Conservation (phyloP, 176 grass and related monocot species). For the Saccharum officinarum region DNA sequence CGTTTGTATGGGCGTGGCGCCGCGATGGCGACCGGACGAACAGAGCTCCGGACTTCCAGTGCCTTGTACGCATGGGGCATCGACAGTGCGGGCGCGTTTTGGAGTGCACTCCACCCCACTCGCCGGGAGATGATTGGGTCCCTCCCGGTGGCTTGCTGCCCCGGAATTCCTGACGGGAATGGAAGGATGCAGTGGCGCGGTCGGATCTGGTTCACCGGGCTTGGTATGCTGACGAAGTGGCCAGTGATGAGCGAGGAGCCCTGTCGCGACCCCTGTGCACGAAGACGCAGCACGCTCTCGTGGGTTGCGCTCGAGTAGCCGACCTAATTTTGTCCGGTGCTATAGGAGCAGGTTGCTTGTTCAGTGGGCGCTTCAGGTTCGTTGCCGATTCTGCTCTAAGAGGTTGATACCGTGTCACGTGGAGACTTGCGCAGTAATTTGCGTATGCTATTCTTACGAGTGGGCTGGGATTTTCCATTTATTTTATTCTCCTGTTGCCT, state of each 20-base stretch:
- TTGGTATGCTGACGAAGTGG: background rate
- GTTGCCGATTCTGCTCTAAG: background rate
- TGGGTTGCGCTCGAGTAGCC: background rate
- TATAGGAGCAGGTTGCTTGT: background rate
- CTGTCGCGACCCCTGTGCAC: background rate
- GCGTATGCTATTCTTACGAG: no score
- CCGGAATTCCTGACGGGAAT: background rate
- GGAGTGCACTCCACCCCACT: conserved; percentile 38
- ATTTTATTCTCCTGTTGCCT: background rate
- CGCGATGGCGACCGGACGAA: conserved; percentile 24
- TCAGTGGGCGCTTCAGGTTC: background rate
- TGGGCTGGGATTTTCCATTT: no score
- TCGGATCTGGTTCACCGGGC: background rate
- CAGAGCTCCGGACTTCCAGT: conserved; percentile 23
- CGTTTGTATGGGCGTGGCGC: background rate
- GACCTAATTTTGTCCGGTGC: background rate
- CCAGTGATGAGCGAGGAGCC: background rate
- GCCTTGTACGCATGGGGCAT: conserved; percentile 51
- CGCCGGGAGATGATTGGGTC: background rate
- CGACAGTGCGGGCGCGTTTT: conserved; percentile 22
- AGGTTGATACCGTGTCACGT: no score
- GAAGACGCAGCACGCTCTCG: background rate
- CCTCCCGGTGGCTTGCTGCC: background rate
- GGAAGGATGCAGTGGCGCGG: background rate
- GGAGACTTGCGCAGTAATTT: no score